These are phyloP conservation scores for Phoma sp. DNA, from an alignment of 2,329 filamentous ascomycete species.

Conservation along the genomic window DNA sequence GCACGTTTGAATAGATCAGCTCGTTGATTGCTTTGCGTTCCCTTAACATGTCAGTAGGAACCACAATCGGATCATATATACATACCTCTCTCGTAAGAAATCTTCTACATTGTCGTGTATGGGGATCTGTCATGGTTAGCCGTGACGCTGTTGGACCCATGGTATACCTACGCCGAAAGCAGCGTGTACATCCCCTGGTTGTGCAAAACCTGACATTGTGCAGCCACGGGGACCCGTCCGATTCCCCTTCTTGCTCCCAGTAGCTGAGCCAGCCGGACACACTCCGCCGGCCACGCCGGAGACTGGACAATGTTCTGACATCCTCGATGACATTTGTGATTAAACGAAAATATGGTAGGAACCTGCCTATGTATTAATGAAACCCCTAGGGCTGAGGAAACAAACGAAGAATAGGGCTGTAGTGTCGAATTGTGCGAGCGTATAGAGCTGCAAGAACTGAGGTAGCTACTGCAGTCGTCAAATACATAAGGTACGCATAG, in stretches of 20 bases:
- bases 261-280: constrained; percentile 23
- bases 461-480: neutral
- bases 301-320: constrained; percentile 28
- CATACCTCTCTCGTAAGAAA: constrained; percentile 33
- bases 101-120: constrained; percentile 25
- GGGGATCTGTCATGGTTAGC: constrained; percentile 25
- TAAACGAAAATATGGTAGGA: constrained; percentile 5
- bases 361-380: constrained; percentile 3
- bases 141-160: neutral
- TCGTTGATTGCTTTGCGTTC: constrained; percentile 38
- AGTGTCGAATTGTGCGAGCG: neutral
- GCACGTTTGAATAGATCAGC: constrained; percentile 33
- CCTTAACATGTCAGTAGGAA: constrained; percentile 13
- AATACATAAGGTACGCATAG: neutral
- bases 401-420: neutral
- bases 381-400: neutral
- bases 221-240: constrained; percentile 31
- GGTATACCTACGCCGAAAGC: constrained; percentile 26
- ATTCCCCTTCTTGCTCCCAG: constrained; percentile 21
- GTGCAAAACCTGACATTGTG: constrained; percentile 33
- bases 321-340: constrained; percentile 23
- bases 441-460: neutral
- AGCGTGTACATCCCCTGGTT: constrained; percentile 32
- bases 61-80: neutral
- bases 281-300: constrained; percentile 22